These are phyloP conservation scores for Phanerochaete sordida DNA, from an alignment of 768 basidiomycete species.

Conservation along the genomic window DNA sequence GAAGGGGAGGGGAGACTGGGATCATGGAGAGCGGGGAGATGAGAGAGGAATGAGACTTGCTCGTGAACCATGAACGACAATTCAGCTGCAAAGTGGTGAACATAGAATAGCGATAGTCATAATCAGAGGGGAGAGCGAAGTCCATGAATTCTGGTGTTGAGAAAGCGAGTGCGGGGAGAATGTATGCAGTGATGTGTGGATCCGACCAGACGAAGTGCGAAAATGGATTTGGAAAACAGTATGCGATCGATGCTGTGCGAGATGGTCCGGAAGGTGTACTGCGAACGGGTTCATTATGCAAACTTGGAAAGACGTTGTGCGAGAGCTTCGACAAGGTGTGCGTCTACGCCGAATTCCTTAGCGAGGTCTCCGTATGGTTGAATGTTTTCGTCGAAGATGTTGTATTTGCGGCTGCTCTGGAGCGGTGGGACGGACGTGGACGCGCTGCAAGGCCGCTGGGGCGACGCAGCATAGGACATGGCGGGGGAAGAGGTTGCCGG, in stretches of 20 bases:
- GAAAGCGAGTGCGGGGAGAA: background rate
- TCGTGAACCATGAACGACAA: background rate
- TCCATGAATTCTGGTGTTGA: background rate
- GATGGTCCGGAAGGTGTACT: background rate
- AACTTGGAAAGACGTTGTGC: slow-evolving; percentile 50
- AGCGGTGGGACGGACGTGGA: background rate
- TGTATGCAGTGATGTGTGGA: background rate
- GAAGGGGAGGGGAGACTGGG: background rate
- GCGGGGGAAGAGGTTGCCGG: slow-evolving; percentile 20
- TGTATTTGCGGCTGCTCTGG: slow-evolving; percentile 8
- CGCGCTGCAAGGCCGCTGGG: background rate
- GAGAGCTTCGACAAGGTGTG: slow-evolving; percentile 63
- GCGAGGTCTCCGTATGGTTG: slow-evolving; percentile 52
- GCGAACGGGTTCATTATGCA: slow-evolving; percentile 1
- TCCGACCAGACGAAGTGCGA: background rate
- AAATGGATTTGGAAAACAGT: background rate
- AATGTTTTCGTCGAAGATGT: background rate
- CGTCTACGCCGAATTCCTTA: slow-evolving; percentile 70
- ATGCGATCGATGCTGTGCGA: slow-evolving; percentile 1
- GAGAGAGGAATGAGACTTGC: background rate
- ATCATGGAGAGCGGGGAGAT: background rate
- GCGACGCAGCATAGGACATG: background rate
- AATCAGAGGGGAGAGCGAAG: background rate
- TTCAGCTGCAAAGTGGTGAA: background rate
- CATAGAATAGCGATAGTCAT: slow-evolving; percentile 5